Evolutionary conservation across 306 rosid genomes (phyloP).

Genomic region (Boehmeria nivea): DNA sequence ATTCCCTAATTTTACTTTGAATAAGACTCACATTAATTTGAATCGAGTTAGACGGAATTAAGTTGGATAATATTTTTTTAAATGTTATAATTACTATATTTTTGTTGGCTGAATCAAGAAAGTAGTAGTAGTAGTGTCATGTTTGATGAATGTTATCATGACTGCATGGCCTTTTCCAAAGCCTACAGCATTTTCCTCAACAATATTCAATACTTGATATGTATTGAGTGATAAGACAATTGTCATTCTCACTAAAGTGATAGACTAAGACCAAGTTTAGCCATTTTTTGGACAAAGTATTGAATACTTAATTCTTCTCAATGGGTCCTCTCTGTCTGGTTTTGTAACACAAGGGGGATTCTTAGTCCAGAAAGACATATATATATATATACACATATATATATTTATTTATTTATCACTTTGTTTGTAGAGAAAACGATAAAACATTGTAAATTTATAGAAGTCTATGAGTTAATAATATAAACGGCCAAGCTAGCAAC

Average conservation of each 20-base stretch:
- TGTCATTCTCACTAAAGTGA: constrained; percentile 4
- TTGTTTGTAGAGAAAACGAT: background rate
- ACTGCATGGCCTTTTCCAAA: background rate
- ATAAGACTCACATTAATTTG: too few relatives aligned
- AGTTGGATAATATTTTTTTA: too few relatives aligned
- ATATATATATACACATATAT: background rate
- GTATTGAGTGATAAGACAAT: constrained; percentile 10
- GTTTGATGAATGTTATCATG: background rate
- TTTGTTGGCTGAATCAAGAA: background rate
- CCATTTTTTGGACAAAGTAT: constrained; percentile 27
- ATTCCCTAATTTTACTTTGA: too few relatives aligned
- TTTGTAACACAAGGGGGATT: constrained; percentile 11
- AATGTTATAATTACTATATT: too few relatives aligned
- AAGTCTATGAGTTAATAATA: background rate
- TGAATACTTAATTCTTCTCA: constrained; percentile 33
- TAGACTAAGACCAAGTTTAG: constrained; percentile 11
- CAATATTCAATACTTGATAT: background rate
- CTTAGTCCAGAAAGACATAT: background rate
- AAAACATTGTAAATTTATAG: background rate
- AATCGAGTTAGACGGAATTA: too few relatives aligned
- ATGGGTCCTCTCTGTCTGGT: constrained; percentile 34
- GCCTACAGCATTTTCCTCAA: background rate
- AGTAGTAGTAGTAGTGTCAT: too few relatives aligned
- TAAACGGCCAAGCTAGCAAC: constrained; percentile 1
- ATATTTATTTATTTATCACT: background rate